Percentiles rank a stretch among this genome's conserved stretches.
These are phyloP conservation scores for Spathaspora sp. DNA, from an alignment of 805 yeast species.

Conservation along the genomic window DNA sequence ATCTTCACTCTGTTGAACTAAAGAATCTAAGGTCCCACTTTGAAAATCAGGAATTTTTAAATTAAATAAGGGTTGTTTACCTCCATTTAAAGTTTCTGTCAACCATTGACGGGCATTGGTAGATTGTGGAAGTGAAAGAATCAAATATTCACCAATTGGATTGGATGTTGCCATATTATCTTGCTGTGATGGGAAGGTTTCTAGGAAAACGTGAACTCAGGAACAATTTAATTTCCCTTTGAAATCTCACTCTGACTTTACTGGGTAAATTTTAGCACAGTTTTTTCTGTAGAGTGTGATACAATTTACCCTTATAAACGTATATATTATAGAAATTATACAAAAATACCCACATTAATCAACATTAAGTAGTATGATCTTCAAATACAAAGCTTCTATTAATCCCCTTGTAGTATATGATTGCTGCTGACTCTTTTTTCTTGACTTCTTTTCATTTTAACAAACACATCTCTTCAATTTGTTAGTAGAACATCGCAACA, in stretches of 20 bases:
- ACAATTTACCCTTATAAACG: not conserved
- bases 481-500: not conserved
- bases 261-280: not conserved
- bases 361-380: too few species aligned
- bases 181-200: not conserved
- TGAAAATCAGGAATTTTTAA: slow-evolving; percentile 80
- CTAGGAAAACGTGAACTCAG: not conserved
- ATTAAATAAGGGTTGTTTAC: slow-evolving; percentile 53
- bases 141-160: slow-evolving; percentile 41
- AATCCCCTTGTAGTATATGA: too few species aligned
- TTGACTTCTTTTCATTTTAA: too few species aligned
- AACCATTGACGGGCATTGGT: slow-evolving; percentile 50
- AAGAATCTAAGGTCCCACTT: slow-evolving; percentile 89
- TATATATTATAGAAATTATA: not conserved
- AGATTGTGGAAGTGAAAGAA: slow-evolving; percentile 59
- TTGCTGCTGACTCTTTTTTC: too few species aligned
- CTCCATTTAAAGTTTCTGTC: slow-evolving; percentile 51
- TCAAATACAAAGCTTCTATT: too few species aligned
- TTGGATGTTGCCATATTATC: not conserved
- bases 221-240: not conserved
- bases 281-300: not conserved
- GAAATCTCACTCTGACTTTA: not conserved
- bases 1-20: slow-evolving; percentile 90
- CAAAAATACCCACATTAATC: too few species aligned
- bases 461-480: not conserved